A percentile compares a stretch with the other conserved stretches of the same genome.
These are phyloP conservation scores for Aristolochia fimbriata DNA, from an alignment of 164 flowering plant species.

Conservation along the genomic window DNA sequence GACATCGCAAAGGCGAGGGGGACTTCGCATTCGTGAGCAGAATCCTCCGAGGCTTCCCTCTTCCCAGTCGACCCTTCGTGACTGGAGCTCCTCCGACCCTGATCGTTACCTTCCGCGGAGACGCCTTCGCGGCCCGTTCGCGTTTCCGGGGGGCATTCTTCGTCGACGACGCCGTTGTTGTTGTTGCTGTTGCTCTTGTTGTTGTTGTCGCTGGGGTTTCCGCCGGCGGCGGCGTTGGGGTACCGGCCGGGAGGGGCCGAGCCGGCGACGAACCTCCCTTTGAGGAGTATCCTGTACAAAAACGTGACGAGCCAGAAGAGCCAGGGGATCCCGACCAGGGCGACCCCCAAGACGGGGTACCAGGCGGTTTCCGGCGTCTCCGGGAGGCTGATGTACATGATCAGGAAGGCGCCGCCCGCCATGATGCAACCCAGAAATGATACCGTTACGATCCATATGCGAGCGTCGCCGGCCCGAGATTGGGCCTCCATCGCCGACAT, in stretches of 20 bases:
- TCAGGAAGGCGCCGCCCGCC: not conserved
- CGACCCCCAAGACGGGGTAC: not conserved
- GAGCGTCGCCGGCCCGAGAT: not conserved
- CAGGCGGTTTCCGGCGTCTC: not conserved
- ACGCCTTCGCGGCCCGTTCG: too few relatives aligned
- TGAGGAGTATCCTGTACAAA: not conserved
- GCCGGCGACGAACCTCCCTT: not conserved
- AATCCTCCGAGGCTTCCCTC: not conserved
- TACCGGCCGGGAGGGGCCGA: too few relatives aligned
- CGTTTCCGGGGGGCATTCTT: too few relatives aligned
- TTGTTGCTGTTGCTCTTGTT: too few relatives aligned
- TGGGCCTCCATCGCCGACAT: not conserved
- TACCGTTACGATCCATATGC: constrained; percentile 1
- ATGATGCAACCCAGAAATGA: not conserved
- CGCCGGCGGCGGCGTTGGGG: too few relatives aligned
- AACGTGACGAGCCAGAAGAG: not conserved
- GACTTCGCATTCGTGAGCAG: constrained; percentile 1
- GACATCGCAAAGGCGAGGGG: constrained; percentile 1
- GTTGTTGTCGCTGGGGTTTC: too few relatives aligned
- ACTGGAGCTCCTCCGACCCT: too few relatives aligned
- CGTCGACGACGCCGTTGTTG: too few relatives aligned
- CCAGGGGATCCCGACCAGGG: not conserved
- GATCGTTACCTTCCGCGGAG: too few relatives aligned
- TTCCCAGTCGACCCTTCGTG: too few relatives aligned
- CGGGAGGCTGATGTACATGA: not conserved